A percentile compares a stretch with the other conserved stretches of the same genome.
Evolutionary conservation across 768 basidiomycete species (phyloP).

Genomic region (Mycena epipterygia): DNA sequence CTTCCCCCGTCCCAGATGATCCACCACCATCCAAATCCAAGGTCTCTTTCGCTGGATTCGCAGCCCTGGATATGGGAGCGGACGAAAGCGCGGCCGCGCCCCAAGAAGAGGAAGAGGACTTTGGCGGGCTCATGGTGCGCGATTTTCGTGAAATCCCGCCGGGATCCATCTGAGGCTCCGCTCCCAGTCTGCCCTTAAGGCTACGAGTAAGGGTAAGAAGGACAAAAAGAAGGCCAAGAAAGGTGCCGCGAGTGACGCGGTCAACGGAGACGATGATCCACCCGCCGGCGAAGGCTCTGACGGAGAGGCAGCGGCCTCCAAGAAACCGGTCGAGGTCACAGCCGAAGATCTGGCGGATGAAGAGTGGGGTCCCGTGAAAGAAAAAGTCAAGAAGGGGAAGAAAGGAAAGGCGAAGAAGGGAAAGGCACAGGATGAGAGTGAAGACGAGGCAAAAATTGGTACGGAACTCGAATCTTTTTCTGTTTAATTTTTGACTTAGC

Average conservation of each 20-base stretch:
- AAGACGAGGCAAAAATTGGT: conserved; percentile 47
- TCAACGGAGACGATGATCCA: conserved; percentile 45
- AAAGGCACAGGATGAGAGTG: conserved; percentile 54
- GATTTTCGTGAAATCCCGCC: conserved; percentile 25
- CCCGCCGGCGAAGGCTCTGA: conserved; percentile 45
- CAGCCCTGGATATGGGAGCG: conserved; percentile 55
- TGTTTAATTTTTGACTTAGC: conserved; percentile 24
- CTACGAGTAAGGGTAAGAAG: conserved; percentile 64
- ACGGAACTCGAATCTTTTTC: background rate
- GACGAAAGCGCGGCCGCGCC: conserved; percentile 56
- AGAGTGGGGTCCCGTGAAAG: conserved; percentile 76
- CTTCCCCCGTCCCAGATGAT: conserved; percentile 60
- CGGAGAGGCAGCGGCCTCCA: conserved; percentile 37
- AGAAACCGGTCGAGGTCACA: conserved; percentile 38
- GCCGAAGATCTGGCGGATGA: conserved; percentile 71
- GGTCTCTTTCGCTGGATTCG: conserved; percentile 65
- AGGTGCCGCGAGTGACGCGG: conserved; percentile 39
- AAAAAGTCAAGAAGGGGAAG: conserved; percentile 75
- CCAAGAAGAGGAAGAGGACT: conserved; percentile 74
- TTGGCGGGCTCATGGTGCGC: conserved; percentile 83
- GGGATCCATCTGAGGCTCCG: conserved; percentile 22
- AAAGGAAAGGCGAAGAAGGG: conserved; percentile 68
- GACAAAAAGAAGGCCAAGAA: conserved; percentile 67
- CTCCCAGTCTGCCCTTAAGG: conserved; percentile 74
- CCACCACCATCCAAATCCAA: conserved; percentile 44